Conservation (phyloP, 176 grass and related monocot species). For the Oryza glumipatula region DNA sequence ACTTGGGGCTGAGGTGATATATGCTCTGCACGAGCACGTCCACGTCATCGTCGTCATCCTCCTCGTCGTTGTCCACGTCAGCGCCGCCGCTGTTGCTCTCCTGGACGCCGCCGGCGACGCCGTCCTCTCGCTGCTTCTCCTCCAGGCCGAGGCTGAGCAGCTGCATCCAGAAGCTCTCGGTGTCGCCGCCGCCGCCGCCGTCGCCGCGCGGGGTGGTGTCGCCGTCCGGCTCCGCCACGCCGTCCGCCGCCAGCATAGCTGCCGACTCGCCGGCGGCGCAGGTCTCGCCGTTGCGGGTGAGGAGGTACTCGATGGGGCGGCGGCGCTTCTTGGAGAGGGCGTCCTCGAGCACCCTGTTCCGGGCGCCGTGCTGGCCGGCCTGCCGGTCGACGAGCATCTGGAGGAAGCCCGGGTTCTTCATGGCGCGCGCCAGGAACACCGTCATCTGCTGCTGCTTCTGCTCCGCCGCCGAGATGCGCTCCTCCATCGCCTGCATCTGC, state of each 20-base stretch:
- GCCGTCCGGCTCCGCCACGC: background rate
- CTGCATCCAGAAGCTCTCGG: conserved; percentile 87
- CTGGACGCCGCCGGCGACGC: background rate
- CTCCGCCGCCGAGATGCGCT: conserved; percentile 69
- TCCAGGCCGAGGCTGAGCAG: conserved; percentile 57
- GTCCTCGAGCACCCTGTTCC: conserved; percentile 64
- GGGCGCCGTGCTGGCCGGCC: conserved; percentile 35
- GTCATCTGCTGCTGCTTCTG: conserved; percentile 88
- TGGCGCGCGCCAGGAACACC: conserved; percentile 75
- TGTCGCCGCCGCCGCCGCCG: conserved; percentile 28
- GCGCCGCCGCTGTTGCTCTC: background rate
- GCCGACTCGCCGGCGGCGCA: background rate
- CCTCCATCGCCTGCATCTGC: conserved; percentile 75
- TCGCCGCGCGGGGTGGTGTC: background rate
- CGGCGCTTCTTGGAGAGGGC: conserved; percentile 77
- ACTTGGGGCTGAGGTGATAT: conserved; percentile 44
- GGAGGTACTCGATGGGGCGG: conserved; percentile 65
- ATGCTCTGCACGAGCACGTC: conserved; percentile 69
- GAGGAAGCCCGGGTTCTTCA: conserved; percentile 73
- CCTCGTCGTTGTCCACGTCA: conserved; percentile 40
- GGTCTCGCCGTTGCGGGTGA: conserved; percentile 33
- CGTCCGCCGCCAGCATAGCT: background rate
- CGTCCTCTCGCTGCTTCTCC: conserved; percentile 18
- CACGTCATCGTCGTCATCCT: conserved; percentile 52
- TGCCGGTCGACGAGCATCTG: conserved; percentile 53